Percentiles rank a stretch among this genome's conserved stretches.
These are phyloP conservation scores for Kluyveromyces wickerhamii DNA, from an alignment of 805 yeast species.

Conservation along the genomic window DNA sequence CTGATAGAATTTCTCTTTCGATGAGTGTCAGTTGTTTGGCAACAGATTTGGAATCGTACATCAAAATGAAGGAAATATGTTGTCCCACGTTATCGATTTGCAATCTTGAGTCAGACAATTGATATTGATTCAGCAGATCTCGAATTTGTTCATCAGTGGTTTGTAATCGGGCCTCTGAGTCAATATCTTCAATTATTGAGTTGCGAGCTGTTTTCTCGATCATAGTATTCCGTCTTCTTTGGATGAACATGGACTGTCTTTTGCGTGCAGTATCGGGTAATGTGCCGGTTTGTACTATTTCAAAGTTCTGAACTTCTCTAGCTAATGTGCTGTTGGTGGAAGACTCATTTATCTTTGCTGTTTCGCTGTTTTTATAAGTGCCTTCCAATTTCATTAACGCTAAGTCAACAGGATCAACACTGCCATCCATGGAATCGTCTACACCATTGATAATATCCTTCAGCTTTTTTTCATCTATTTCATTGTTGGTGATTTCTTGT, in stretches of 20 bases:
- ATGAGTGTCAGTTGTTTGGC: conserved; percentile 81
- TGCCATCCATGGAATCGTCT: conserved; percentile 80
- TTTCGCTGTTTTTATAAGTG: conserved; percentile 29
- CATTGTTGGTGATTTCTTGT: conserved; percentile 2
- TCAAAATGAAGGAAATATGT: conserved; percentile 78
- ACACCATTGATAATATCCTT: conserved; percentile 36
- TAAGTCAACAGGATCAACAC: conserved; percentile 61
- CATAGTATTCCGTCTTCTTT: conserved; percentile 34
- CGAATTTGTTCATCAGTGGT: conserved; percentile 14
- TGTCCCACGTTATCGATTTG: conserved; percentile 31
- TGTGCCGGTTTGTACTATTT: conserved; percentile 9
- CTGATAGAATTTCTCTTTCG: conserved; percentile 75
- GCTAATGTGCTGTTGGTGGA: conserved; percentile 6
- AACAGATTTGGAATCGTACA: conserved; percentile 55
- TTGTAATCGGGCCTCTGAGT: conserved; percentile 3
- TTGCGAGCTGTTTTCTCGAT: conserved; percentile 24
- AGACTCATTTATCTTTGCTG: conserved; percentile 7
- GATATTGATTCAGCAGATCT: conserved; percentile 20
- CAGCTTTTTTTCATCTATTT: conserved; percentile 6
- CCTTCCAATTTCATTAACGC: conserved; percentile 81
- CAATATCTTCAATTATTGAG: conserved; percentile 23
- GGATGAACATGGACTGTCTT: conserved; percentile 29
- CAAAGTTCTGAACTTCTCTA: conserved; percentile 5
- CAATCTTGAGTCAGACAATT: conserved; percentile 22
- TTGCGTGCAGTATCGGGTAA: conserved; percentile 13